Evolutionary conservation across 345 rosid genomes (phyloP), one percentile per base, ranked within the genome.

Genomic region (Sisymbrium altissimum): DNA sequence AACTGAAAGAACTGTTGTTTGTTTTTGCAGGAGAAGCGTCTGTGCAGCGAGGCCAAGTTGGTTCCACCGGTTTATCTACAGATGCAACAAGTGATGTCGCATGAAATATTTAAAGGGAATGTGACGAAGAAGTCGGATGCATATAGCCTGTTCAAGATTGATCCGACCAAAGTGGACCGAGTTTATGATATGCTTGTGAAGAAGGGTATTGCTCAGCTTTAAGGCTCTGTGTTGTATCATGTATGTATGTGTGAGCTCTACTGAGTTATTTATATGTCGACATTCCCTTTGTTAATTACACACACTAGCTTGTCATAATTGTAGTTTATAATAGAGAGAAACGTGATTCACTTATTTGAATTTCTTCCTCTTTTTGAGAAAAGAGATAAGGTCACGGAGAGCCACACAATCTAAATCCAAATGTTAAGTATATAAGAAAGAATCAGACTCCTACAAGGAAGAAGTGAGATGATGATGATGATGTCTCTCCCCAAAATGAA

Each of bases 131-230:
- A 90, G 78, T 70, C 88, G 0, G 99, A 94, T 75, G 97, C 93
- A 33, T 83, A 88, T 81, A 79, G 77, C 45, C 64, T 94, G 63
- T 94, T 94, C 89, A 85, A 82, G 90, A 79, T 90, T 8, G 99
- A 95, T 32, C 73, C 94, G 13, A 81, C 77, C 84, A 95, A 86
- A 84, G 82, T 87, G 33, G 99, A 95, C 43, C 74, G 91, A 44
- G 96, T 95, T 17, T 92, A 92, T 66, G 97, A 95, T 56, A 88
- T 92, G 87, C 94, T 95, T 40, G 96, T 92, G 79, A 89, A 86
- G 77, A 95, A 95, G 79, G 99, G 98, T 41, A 84, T 95, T 72
- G 96, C 97, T 71, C 87, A 74, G 2, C 86, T 86, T 3, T 88
- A 71, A 77, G 59, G 23, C 71, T 4, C n/a, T 68, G 39, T 56